Evolutionary conservation across 306 rosid genomes (phyloP).

Genomic region (Casuarina cunninghamiana): DNA sequence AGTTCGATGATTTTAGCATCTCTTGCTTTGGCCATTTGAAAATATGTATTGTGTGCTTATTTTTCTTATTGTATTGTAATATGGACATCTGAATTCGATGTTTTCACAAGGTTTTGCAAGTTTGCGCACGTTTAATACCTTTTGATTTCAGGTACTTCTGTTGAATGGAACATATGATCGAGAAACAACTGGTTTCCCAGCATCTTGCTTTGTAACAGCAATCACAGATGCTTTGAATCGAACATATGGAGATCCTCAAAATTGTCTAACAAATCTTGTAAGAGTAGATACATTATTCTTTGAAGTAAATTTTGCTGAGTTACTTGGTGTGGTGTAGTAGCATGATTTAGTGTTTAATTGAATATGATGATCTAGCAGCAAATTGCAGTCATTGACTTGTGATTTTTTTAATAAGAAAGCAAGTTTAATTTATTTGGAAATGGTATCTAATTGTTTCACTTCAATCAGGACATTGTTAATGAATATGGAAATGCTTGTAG

Average conservation of each 20-base stretch:
- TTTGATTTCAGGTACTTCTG: slow-evolving; percentile 59
- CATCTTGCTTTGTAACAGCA: slow-evolving; percentile 81
- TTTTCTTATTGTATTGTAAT: not conserved
- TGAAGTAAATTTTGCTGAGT: slow-evolving; percentile 14
- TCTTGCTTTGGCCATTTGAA: slow-evolving; percentile 11
- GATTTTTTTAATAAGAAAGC: not conserved
- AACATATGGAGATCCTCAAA: slow-evolving; percentile 64
- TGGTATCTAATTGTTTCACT: not conserved
- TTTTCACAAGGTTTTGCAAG: not conserved
- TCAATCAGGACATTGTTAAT: slow-evolving; percentile 4
- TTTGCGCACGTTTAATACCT: slow-evolving; percentile 9
- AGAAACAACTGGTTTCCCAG: slow-evolving; percentile 78
- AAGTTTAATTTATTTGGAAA: not conserved
- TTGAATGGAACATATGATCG: slow-evolving; percentile 80
- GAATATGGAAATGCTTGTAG: not conserved
- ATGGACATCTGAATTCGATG: slow-evolving; percentile 13
- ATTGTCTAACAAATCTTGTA: slow-evolving; percentile 62
- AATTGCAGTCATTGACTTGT: not conserved
- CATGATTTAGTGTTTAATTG: slow-evolving; percentile 13
- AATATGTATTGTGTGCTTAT: slow-evolving; percentile 1
- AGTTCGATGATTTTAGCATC: not conserved
- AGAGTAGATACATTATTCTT: slow-evolving; percentile 24
- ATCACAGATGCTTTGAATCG: slow-evolving; percentile 87
- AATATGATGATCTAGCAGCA: no score
- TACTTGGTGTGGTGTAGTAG: slow-evolving; percentile 6